Percentiles rank a stretch among this genome's conserved stretches.
These are phyloP conservation scores for Knoxdaviesia capensis DNA, from an alignment of 2,329 filamentous ascomycete genomes.

Conservation along the genomic window DNA sequence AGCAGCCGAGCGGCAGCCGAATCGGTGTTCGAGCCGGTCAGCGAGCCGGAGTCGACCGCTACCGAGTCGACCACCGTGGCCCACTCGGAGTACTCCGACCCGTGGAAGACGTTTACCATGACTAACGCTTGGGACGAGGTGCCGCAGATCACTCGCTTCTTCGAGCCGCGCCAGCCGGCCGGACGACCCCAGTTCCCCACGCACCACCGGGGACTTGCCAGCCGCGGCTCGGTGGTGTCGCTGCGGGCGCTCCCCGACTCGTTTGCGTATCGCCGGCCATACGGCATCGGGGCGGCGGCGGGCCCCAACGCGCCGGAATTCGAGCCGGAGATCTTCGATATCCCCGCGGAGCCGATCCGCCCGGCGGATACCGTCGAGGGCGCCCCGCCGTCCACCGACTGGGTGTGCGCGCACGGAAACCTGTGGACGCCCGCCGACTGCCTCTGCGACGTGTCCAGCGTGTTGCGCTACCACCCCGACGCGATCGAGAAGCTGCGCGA, in stretches of 20 bases:
- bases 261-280: conserved; percentile 6
- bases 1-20: conserved; percentile 1
- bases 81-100: conserved; percentile 21
- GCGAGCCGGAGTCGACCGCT: conserved; percentile 24
- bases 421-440: conserved; percentile 29
- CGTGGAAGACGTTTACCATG: conserved; percentile 55
- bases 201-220: neutral
- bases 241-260: conserved; percentile 2
- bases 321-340: neutral
- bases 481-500: conserved; percentile 49
- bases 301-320: neutral
- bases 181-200: neutral
- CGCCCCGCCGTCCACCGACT: conserved; percentile 73
- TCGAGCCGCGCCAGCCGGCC: conserved; percentile 48
- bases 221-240: conserved; percentile 4
- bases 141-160: conserved; percentile 72
- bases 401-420: conserved; percentile 60
- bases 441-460: conserved; percentile 35
- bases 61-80: conserved; percentile 26
- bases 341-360: neutral
- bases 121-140: conserved; percentile 88
- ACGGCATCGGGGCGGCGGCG: neutral
- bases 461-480: conserved; percentile 36
- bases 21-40: conserved; percentile 13
- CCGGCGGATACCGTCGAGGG: conserved; percentile 37